A percentile compares a stretch with the other conserved stretches of the same genome.
Evolutionary conservation across 208 protist genomes (phyloP).

Genomic region (Strigomonas culicis): DNA sequence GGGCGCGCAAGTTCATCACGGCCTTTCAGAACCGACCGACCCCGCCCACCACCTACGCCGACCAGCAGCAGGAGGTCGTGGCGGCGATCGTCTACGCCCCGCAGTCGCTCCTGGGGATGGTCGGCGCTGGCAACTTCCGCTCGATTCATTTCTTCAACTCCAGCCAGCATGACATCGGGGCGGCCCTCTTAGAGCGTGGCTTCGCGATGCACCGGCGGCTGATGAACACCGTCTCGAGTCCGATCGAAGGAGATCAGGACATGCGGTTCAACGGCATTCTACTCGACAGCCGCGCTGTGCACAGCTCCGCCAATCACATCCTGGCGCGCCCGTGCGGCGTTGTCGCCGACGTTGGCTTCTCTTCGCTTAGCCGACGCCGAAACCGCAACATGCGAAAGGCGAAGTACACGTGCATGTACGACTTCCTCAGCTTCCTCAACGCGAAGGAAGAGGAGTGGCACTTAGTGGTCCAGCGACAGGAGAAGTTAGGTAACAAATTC

Average conservation of each 20-base stretch:
- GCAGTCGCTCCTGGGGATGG: conserved; percentile 47
- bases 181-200: conserved; percentile 39
- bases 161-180: conserved; percentile 34
- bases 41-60: conserved; percentile 19
- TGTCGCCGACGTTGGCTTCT: conserved; percentile 12
- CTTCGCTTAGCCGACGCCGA: not conserved
- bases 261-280: conserved; percentile 41
- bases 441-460: conserved; percentile 72
- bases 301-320: conserved; percentile 40
- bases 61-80: conserved; percentile 33
- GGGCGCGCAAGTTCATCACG: conserved; percentile 37
- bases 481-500: conserved; percentile 42
- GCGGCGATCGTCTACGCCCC: conserved; percentile 53
- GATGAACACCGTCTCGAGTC: conserved; percentile 17
- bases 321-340: conserved; percentile 61
- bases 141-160: conserved; percentile 59
- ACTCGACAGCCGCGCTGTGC: conserved; percentile 43
- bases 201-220: conserved; percentile 38
- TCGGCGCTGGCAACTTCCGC: conserved; percentile 35
- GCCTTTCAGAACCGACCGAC: conserved; percentile 43
- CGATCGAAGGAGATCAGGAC: conserved; percentile 2
- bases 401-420: conserved; percentile 47
- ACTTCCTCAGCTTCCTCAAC: conserved; percentile 37
- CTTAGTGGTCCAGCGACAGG: conserved; percentile 53
- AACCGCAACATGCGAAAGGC: not conserved